Percentiles rank a stretch among this genome's conserved stretches.
phyloP scores from a whole-genome alignment of 2,329 filamentous ascomycete species.

The Curvularia hawaiiensis region DNA sequence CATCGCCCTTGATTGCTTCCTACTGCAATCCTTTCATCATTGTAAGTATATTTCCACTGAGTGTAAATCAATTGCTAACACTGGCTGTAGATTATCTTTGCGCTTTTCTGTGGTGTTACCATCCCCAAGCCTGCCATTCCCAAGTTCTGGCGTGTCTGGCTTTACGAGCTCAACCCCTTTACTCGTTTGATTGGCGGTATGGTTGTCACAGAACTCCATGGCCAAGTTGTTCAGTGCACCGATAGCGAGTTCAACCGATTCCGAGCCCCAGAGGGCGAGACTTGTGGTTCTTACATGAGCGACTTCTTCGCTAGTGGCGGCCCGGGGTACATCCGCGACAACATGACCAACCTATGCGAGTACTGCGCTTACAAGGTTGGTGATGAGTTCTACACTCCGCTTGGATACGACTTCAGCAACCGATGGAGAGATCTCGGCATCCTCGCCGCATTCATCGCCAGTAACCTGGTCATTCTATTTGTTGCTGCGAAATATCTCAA shows the following conservation, averaged over 20 bases:
- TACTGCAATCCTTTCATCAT: constrained; percentile 69
- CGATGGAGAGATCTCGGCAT: constrained; percentile 87
- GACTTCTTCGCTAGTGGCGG: constrained; percentile 72
- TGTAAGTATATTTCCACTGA: constrained; percentile 8
- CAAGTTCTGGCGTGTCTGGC: constrained; percentile 77
- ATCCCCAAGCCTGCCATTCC: constrained; percentile 80
- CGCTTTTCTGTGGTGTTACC: constrained; percentile 86
- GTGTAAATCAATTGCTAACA: not conserved
- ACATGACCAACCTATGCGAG: constrained; percentile 69
- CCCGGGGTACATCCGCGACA: constrained; percentile 71
- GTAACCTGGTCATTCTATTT: constrained; percentile 72
- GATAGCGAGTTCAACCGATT: constrained; percentile 70
- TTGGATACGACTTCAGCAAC: constrained; percentile 69
- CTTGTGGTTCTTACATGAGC: constrained; percentile 77
- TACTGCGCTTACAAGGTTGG: constrained; percentile 84
- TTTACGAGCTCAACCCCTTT: constrained; percentile 83
- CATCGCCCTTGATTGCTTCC: constrained; percentile 76
- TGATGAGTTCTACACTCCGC: constrained; percentile 75
- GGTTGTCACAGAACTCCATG: constrained; percentile 77
- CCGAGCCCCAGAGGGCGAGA: constrained; percentile 66
- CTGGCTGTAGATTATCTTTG: constrained; percentile 74
- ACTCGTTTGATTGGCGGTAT: constrained; percentile 81
- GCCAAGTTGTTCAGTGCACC: constrained; percentile 65
- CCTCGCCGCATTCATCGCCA: constrained; percentile 74
- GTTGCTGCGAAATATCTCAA: constrained; percentile 59